phyloP scores from a whole-genome alignment of 768 basidiomycete genomes.

The Tulasnella sp. region DNA sequence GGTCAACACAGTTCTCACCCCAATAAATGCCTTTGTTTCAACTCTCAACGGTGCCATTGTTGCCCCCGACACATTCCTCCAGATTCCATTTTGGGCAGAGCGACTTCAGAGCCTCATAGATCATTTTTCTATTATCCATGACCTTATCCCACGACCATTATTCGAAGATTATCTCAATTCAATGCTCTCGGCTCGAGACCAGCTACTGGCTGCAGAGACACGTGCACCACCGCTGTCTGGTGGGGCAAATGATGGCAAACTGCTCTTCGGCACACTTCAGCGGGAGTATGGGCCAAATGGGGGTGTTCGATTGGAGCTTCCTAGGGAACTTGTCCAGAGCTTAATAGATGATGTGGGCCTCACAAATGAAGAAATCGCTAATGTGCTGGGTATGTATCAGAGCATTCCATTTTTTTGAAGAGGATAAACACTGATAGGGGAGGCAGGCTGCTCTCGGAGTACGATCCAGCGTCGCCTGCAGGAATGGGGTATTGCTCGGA shows the following conservation, averaged over 20 bases:
- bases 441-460: not conserved
- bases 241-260: fast-evolving
- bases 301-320: not conserved
- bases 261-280: not conserved
- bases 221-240: not conserved
- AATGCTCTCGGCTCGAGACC: not conserved
- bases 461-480: not conserved
- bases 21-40: not conserved
- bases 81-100: not conserved
- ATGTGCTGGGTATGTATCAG: not conserved
- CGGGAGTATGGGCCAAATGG: not conserved
- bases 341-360: not conserved
- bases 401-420: not conserved
- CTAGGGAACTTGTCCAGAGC: not conserved
- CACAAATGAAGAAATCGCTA: not conserved
- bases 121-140: not conserved
- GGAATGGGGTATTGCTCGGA: not conserved
- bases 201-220: not conserved
- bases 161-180: not conserved
- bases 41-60: not conserved
- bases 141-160: not conserved
- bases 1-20: not conserved
- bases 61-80: not conserved
- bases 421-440: too few species aligned
- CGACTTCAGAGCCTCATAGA: not conserved